These are phyloP conservation scores for Nicotiana rustica DNA, from an alignment of 305 asterid species.

Conservation along the genomic window DNA sequence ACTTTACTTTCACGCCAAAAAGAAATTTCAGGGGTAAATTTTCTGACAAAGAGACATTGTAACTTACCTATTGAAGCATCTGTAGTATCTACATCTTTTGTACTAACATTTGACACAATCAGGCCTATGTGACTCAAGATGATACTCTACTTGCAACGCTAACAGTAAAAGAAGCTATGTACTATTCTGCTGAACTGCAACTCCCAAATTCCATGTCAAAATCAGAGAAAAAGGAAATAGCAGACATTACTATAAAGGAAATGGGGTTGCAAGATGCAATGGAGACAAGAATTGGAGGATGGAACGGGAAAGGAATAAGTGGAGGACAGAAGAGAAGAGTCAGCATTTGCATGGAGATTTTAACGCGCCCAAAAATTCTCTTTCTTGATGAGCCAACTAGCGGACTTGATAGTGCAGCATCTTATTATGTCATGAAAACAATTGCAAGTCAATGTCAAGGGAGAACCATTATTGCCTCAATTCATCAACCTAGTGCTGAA, in stretches of 20 bases:
- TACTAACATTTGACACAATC: constrained; percentile 11
- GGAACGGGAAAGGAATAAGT: constrained; percentile 60
- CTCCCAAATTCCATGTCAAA: constrained; percentile 51
- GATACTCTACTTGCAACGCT: constrained; percentile 63
- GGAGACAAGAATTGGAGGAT: constrained; percentile 64
- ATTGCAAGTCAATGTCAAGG: constrained; percentile 48
- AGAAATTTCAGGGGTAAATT: too few relatives aligned
- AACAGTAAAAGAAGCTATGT: constrained; percentile 62
- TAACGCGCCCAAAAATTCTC: constrained; percentile 59
- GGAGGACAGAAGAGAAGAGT: constrained; percentile 64
- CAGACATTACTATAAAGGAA: constrained; percentile 56
- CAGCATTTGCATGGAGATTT: constrained; percentile 62
- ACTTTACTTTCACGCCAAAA: too few relatives aligned
- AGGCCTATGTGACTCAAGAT: constrained; percentile 71
- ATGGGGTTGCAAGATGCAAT: constrained; percentile 63
- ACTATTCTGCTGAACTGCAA: constrained; percentile 68
- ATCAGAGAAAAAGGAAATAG: constrained; percentile 51
- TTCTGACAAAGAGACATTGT: neutral
- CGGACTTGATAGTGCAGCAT: constrained; percentile 68
- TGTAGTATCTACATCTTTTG: neutral
- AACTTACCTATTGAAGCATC: neutral
- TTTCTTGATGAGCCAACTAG: constrained; percentile 70
- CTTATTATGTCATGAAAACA: constrained; percentile 59
- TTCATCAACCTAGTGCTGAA: constrained; percentile 65
- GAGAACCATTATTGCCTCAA: constrained; percentile 58